phyloP scores from a whole-genome alignment of 2,329 filamentous ascomycete species.

The Mycosphaerelloides madeirae region DNA sequence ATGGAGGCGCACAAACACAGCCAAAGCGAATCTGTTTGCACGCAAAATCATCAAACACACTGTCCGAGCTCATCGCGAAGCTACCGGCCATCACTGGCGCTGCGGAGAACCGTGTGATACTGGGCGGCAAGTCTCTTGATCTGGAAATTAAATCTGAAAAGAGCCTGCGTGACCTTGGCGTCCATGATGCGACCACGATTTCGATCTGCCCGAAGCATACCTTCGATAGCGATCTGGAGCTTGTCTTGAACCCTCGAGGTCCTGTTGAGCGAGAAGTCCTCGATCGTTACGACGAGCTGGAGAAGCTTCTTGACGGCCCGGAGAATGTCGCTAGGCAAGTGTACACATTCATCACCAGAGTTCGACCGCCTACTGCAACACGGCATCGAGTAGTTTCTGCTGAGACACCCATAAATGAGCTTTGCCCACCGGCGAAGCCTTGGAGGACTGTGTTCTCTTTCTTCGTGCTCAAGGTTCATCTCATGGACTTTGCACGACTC shows the following conservation, averaged over 20 bases:
- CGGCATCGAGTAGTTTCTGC: constrained; percentile 53
- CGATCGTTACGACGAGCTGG: constrained; percentile 77
- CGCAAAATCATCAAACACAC: constrained; percentile 10
- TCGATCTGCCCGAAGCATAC: constrained; percentile 25
- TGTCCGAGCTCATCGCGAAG: constrained; percentile 19
- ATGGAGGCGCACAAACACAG: constrained; percentile 15
- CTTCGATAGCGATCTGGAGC: constrained; percentile 21
- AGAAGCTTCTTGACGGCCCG: constrained; percentile 63
- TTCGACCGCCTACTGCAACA: constrained; percentile 39
- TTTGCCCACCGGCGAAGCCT: constrained; percentile 65
- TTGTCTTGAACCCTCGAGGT: constrained; percentile 27
- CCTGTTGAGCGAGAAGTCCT: constrained; percentile 74
- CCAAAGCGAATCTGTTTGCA: constrained; percentile 15
- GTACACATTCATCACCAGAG: constrained; percentile 43
- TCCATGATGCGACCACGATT: constrained; percentile 21
- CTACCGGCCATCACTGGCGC: constrained; percentile 24
- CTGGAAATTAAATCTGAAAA: constrained; percentile 8
- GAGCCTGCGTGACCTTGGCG: constrained; percentile 18
- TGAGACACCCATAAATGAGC: constrained; percentile 50
- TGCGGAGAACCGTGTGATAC: constrained; percentile 20
- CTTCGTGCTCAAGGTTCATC: constrained; percentile 60
- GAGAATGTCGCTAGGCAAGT: constrained; percentile 52
- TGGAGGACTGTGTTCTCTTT: constrained; percentile 66
- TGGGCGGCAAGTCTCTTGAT: constrained; percentile 22
- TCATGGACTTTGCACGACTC: constrained; percentile 36